Conservation (phyloP, 2,329 filamentous ascomycete genomes). For the Exserohilum rostratum region DNA sequence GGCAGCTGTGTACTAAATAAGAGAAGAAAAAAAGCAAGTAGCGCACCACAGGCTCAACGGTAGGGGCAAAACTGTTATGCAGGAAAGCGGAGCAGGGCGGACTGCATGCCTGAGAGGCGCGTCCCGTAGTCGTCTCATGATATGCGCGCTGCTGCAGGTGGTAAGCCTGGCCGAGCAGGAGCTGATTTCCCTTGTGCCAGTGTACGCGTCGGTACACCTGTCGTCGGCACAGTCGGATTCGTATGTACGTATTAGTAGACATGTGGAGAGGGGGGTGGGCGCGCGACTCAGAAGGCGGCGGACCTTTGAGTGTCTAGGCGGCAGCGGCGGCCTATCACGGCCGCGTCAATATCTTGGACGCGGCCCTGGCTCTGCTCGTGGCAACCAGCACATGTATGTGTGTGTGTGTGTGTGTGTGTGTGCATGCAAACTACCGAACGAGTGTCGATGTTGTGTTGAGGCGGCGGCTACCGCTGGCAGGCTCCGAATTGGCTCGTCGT, state of each 20-base stretch:
- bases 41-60: background rate
- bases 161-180: background rate
- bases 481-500: background rate
- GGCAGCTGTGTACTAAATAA: background rate
- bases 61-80: conserved; percentile 4
- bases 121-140: conserved; percentile 6
- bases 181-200: too few relatives aligned
- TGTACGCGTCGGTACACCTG: background rate
- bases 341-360: too few relatives aligned
- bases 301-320: too few relatives aligned
- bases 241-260: too few relatives aligned
- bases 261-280: too few relatives aligned
- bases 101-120: conserved; percentile 2
- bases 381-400: too few relatives aligned
- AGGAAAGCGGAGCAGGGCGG: conserved; percentile 8
- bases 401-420: too few relatives aligned
- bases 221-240: too few relatives aligned
- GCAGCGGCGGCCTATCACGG: too few relatives aligned
- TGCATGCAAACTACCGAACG: too few relatives aligned
- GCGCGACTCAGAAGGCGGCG: background rate
- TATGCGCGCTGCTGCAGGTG: conserved; percentile 4
- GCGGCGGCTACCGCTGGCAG: too few relatives aligned
- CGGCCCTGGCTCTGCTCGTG: too few relatives aligned
- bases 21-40: background rate
- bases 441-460: background rate